Evolutionary conservation across 768 basidiomycete genomes (phyloP), one percentile per base, ranked within the genome.

Genomic region (Russula abietina): DNA sequence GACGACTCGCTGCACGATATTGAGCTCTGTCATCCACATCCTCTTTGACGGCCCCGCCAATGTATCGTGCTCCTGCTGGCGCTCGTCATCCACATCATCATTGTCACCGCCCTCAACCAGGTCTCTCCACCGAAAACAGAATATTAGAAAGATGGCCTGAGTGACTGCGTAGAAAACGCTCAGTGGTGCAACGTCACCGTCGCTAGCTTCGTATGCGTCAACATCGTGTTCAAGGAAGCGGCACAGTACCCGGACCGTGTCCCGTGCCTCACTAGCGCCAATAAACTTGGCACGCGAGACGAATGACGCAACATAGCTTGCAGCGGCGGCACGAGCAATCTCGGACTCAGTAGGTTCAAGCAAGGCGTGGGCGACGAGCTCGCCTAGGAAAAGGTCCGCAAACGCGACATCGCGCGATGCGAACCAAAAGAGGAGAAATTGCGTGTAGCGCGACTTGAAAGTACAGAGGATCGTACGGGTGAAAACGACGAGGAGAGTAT

Each of bases 111-210:
- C 88, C 16, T 83, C 79, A 46, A 83, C 72, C 39, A 98, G 75
- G 67, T 98, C 97, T 64, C 91, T 78, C 96, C 96, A 98, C 12
- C 97, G 80, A 75, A 98, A 99, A 73, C 97, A 98, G 73, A 99
- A 99, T 66, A 99, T 93, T 66, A 98, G 81, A 72, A 99, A 95
- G 11, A 94, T 84, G 0, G 95, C 88, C 70, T 98, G 97, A 0
- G 86, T 76, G 36, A 96, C 88, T 2, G 95, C 93, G 72, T 98
- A 98, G 71, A 98, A 98, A 22, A 96, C 82, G 30, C 81, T 83
- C 68, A 88, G 76, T n/a, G 79, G 76, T 6, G 74, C 71, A 53
- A 75, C 74, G 53, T 66, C 72, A 55, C 67, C 71, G 33, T 68
- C 6, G 73, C 73, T 19, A 77, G 74, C 9, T 14, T 78, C 80